phyloP scores from a whole-genome alignment of 257 asterid genomes.

The Cruciata laevipes region DNA sequence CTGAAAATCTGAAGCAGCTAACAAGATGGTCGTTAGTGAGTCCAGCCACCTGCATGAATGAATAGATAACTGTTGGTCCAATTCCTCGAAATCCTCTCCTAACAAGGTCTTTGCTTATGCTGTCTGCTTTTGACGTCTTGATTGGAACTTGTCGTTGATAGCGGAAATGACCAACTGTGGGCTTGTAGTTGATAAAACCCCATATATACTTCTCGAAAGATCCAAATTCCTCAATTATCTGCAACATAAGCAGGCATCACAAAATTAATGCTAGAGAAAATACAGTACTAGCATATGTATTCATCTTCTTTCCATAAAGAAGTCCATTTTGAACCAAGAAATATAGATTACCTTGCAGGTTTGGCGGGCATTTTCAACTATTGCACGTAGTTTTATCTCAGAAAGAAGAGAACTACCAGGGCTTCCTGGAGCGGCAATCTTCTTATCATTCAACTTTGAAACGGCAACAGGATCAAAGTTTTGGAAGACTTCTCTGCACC shows the following conservation, averaged over 20 bases:
- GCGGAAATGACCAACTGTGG: slow-evolving; percentile 64
- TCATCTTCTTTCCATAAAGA: not conserved
- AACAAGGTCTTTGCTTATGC: slow-evolving; percentile 86
- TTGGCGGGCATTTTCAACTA: slow-evolving; percentile 91
- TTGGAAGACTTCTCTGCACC: slow-evolving; percentile 80
- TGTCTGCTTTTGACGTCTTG: slow-evolving; percentile 73
- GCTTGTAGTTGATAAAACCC: slow-evolving; percentile 78
- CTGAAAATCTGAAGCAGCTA: slow-evolving; percentile 73
- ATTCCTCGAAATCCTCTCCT: slow-evolving; percentile 94
- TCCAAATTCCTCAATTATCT: slow-evolving; percentile 74
- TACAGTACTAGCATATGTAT: not conserved
- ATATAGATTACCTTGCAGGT: slow-evolving; percentile 53
- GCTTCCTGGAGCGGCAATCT: slow-evolving; percentile 58
- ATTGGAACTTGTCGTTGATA: slow-evolving; percentile 89
- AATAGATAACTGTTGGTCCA: slow-evolving; percentile 90
- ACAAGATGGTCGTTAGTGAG: slow-evolving; percentile 87
- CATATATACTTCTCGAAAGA: slow-evolving; percentile 83
- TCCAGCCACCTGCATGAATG: slow-evolving; percentile 94
- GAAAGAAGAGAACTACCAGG: slow-evolving; percentile 78
- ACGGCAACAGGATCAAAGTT: slow-evolving; percentile 78
- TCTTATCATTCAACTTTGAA: slow-evolving; percentile 87
- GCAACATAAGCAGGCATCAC: slow-evolving; percentile 25
- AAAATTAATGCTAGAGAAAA: slow-evolving; percentile 9
- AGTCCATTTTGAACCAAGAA: not conserved
- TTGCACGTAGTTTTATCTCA: slow-evolving; percentile 73